Evolutionary conservation across 768 basidiomycete species (phyloP).

Genomic region (Pleurotus pulmonarius): DNA sequence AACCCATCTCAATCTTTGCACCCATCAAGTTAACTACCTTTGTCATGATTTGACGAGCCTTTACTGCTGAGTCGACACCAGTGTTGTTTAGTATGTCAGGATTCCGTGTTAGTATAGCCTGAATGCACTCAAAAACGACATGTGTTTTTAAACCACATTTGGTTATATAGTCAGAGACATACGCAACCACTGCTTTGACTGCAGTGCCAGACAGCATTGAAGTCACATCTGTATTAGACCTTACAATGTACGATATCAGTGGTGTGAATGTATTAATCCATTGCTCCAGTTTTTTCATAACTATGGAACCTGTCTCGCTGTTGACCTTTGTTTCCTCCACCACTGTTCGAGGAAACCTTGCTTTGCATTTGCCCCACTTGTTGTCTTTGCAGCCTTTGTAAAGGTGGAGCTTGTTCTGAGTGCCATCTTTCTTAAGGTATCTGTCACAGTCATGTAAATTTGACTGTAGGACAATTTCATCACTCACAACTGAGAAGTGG

Average conservation of each 20-base stretch:
- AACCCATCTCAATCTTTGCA: too few species aligned
- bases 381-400: too few species aligned
- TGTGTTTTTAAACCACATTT: too few species aligned
- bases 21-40: conserved; percentile 14
- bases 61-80: conserved; percentile 4
- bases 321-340: conserved; percentile 21
- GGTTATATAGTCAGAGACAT: conserved; percentile 26
- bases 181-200: conserved; percentile 19
- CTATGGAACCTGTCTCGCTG: not conserved
- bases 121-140: too few species aligned
- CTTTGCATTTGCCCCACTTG: conserved; percentile 17
- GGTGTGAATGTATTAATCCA: not conserved
- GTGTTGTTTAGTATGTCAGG: not conserved
- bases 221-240: too few species aligned
- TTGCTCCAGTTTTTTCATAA: not conserved
- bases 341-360: conserved; percentile 26
- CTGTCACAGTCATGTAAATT: not conserved
- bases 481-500: conserved; percentile 14
- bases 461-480: conserved; percentile 18
- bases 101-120: too few species aligned
- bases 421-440: too few species aligned
- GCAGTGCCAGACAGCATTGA: conserved; percentile 20
- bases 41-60: conserved; percentile 9
- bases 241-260: not conserved
- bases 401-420: too few species aligned